A percentile compares a stretch with the other conserved stretches of the same genome.
These are phyloP conservation scores for Hippophae rhamnoides DNA, from an alignment of 306 rosid genomes.

Conservation along the genomic window DNA sequence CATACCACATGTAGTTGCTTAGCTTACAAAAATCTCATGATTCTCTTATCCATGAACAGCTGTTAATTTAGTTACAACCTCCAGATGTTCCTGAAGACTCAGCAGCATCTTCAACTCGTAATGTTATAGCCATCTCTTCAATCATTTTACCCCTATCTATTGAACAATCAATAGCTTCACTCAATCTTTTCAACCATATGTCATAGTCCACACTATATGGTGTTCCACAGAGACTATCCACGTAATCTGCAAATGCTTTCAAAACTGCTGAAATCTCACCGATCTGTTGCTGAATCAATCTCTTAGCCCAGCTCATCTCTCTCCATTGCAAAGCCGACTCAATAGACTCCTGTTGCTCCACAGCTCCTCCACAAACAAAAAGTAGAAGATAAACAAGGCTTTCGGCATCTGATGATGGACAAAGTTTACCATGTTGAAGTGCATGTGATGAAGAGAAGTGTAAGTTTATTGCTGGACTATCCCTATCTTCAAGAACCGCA, in stretches of 20 bases:
- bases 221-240: constrained; percentile 89
- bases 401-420: constrained; percentile 95
- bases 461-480: constrained; percentile 77
- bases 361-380: constrained; percentile 53
- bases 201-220: constrained; percentile 78
- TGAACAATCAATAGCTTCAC: constrained; percentile 49
- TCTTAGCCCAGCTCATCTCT: constrained; percentile 71
- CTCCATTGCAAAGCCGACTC: constrained; percentile 94
- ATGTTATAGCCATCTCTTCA: constrained; percentile 46
- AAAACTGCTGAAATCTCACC: constrained; percentile 75
- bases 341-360: constrained; percentile 74
- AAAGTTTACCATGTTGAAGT: constrained; percentile 82
- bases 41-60: background rate
- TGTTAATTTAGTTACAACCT: constrained; percentile 20
- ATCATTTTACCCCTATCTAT: constrained; percentile 68
- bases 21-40: background rate
- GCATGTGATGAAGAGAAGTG: constrained; percentile 88
- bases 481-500: constrained; percentile 82
- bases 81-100: constrained; percentile 77
- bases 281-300: constrained; percentile 59
- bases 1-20: background rate
- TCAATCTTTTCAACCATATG: constrained; percentile 81
- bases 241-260: constrained; percentile 93
- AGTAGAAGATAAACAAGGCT: constrained; percentile 66
- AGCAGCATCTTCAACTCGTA: constrained; percentile 65